Base-by-base conservation (phyloP, 768 basidiomycete genomes). In the Termitomyces sp. region DNA sequence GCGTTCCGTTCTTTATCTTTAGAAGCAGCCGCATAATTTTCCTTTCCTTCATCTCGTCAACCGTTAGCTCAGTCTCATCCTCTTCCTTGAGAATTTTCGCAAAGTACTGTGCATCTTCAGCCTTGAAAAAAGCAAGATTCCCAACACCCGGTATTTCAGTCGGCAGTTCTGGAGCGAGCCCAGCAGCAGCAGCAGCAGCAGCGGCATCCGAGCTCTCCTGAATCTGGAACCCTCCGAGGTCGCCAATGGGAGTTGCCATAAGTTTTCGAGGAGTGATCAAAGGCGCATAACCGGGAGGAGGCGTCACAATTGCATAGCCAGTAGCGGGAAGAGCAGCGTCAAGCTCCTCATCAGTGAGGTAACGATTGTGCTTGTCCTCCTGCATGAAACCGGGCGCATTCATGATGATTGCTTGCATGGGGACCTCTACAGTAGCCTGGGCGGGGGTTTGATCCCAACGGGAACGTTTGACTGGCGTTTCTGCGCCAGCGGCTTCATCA, bases 1-100 rank as follows among this genome's bases (percentile, higher is more conserved):
- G 97, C 3, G 96, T 98, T 48, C 97, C 97, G 68, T 98, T 99
- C 79, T 99, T 98, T 75, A 99, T 98, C 75, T 98, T 98, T 64
- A 99, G 81, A 52, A 99, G 77, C 23, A 99, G 75, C 25, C 97
- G 88, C 95, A 98, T 98, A 65, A 98, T 98, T 73, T 98, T 99
- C 67, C 96, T 86, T 75, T 98, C 97, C 75, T 99, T 99, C 85
- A 98, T 90, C 76, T 99, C 97, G 49, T 98, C 97, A 8, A 98
- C 89, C 0, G 89, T 85, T 46, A 98, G 77, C 68, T 89, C 85
- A 2, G 88, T 90, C 73, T 98, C 97, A 64, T 98, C 94, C 70
- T 96, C 95, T 73, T 97, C 92, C 67, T 91, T 93, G 54, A 93
- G 70, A 59, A 98, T 94, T 72, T 98, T 97, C 52, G 94, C 89